These are phyloP conservation scores for Bolboschoenus planiculmis DNA, from an alignment of 176 grass and related monocot species.

Conservation along the genomic window DNA sequence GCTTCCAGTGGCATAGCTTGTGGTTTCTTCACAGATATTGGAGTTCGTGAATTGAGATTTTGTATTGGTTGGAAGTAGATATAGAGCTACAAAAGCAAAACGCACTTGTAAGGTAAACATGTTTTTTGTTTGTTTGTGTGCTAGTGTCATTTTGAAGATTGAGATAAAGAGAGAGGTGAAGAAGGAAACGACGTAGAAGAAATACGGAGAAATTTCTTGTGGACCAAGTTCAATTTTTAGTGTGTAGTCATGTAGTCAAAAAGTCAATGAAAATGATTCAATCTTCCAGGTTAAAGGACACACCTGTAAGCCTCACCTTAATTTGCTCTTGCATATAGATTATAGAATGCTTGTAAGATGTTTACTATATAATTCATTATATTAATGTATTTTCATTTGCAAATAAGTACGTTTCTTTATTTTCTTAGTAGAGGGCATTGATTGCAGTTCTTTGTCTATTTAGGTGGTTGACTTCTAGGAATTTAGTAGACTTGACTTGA, in stretches of 20 bases:
- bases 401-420: neutral
- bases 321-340: neutral
- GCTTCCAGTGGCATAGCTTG: slow-evolving; percentile 12
- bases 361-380: no score
- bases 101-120: neutral
- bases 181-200: neutral
- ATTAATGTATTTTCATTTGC: neutral
- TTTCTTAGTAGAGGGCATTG: neutral
- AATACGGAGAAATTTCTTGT: neutral
- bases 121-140: neutral
- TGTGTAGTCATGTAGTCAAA: neutral
- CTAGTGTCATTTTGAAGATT: neutral
- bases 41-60: neutral
- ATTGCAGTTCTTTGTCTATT: neutral
- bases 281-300: neutral
- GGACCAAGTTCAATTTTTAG: neutral
- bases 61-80: neutral
- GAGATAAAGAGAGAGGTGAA: neutral
- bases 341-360: no score
- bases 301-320: neutral
- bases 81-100: neutral
- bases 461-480: neutral
- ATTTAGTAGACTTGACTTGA: neutral
- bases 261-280: neutral
- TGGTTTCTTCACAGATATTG: neutral